Conservation (phyloP, 108 stramenopile genomes). For the Nitzschia sp. region DNA sequence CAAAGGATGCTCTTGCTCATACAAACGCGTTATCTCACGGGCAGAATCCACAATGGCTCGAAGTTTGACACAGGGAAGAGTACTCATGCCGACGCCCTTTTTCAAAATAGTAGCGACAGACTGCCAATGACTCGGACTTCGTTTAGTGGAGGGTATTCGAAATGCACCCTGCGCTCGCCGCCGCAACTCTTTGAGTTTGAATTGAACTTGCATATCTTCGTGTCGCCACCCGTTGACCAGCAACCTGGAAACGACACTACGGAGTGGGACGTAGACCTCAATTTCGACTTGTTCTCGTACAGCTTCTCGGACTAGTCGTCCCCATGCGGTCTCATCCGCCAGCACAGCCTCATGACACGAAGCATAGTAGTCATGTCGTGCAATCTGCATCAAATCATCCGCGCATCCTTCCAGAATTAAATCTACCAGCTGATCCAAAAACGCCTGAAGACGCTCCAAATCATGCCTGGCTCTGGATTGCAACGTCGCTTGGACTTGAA, state of each 20-base stretch:
- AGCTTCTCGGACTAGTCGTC: constrained; percentile 71
- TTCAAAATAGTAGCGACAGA: constrained; percentile 74
- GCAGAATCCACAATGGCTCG: constrained; percentile 85
- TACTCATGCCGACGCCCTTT: constrained; percentile 76
- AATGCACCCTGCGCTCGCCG: constrained; percentile 63
- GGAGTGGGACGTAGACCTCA: constrained; percentile 81
- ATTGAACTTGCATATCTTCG: constrained; percentile 78
- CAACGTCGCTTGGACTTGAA: constrained; percentile 33
- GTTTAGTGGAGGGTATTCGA: constrained; percentile 48
- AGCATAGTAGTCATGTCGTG: constrained; percentile 56
- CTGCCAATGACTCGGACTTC: constrained; percentile 71
- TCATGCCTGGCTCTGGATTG: constrained; percentile 49
- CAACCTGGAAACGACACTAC: constrained; percentile 74
- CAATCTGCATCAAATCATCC: constrained; percentile 65
- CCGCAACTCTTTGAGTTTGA: constrained; percentile 41
- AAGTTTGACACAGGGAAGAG: constrained; percentile 81
- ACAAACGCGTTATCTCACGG: constrained; percentile 66
- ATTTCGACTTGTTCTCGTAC: constrained; percentile 86
- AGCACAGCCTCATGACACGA: constrained; percentile 10
- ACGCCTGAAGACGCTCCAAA: constrained; percentile 58
- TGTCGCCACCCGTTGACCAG: constrained; percentile 84
- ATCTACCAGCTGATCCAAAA: constrained; percentile 79
- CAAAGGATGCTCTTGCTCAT: constrained; percentile 38
- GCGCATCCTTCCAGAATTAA: constrained; percentile 76
- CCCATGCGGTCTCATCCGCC: constrained; percentile 43